Percentiles rank a stretch among this genome's conserved stretches.
Conservation (phyloP, 2,329 filamentous ascomycete genomes). For the Hypoxylon sp. region DNA sequence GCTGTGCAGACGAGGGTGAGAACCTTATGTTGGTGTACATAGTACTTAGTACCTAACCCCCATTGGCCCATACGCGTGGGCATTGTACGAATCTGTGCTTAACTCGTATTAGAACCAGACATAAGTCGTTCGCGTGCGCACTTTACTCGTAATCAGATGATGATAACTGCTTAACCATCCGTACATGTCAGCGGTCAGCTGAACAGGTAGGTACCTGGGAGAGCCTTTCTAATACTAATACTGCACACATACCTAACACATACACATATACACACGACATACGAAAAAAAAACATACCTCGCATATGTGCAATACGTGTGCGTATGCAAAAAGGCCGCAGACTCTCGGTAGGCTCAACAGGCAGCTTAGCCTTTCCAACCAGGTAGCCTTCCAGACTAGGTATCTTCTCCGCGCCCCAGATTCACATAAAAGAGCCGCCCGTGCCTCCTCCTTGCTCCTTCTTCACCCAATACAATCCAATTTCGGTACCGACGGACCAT, state of each 20-base stretch:
- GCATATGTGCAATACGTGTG: neutral
- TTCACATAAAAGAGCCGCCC: neutral
- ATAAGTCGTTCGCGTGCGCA: no score
- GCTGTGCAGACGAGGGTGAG: neutral
- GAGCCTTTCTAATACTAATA: no score
- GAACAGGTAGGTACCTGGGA: neutral
- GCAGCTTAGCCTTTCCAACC: neutral
- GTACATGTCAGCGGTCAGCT: neutral
- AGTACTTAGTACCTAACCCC: no score
- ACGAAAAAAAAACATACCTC: no score
- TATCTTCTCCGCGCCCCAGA: neutral
- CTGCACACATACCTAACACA: neutral
- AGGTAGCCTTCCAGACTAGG: no score
- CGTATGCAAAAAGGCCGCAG: neutral
- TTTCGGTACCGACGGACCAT: neutral
- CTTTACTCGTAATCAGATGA: neutral
- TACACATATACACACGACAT: no score
- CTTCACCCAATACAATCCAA: neutral
- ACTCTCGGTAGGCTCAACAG: neutral
- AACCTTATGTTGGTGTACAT: neutral
- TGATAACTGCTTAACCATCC: neutral
- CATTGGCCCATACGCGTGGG: neutral
- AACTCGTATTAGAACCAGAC: no score
- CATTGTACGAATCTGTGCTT: neutral
- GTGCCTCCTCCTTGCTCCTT: neutral